Conservation (phyloP, 2,329 filamentous ascomycete genomes). For the Huntiella omanensis region DNA sequence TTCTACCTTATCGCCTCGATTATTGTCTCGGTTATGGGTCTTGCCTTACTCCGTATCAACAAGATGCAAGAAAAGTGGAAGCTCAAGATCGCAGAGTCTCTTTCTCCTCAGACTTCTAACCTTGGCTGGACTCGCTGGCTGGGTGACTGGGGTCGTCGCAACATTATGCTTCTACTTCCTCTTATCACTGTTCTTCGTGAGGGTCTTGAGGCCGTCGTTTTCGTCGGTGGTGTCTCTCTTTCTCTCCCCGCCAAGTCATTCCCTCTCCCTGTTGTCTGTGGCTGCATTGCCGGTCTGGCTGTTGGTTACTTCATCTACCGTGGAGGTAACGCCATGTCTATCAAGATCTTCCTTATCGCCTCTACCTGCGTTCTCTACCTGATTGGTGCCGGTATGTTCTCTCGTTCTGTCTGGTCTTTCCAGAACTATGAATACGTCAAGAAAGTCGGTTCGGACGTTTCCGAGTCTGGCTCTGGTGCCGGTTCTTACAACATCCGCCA, state of each 20-base stretch:
- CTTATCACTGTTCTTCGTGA: conserved; percentile 63
- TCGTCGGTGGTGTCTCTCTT: conserved; percentile 57
- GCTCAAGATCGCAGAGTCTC: conserved; percentile 47
- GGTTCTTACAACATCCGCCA: conserved; percentile 61
- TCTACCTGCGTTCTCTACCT: conserved; percentile 68
- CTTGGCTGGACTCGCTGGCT: conserved; percentile 13
- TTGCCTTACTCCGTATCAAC: conserved; percentile 52
- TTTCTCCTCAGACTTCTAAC: conserved; percentile 18
- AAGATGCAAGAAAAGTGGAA: conserved; percentile 66
- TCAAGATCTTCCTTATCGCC: conserved; percentile 54
- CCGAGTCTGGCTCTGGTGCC: conserved; percentile 34
- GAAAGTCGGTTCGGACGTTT: conserved; percentile 34
- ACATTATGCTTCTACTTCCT: conserved; percentile 59
- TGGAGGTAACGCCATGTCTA: conserved; percentile 17
- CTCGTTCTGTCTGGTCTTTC: conserved; percentile 52
- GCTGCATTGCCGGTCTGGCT: conserved; percentile 39
- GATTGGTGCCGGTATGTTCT: conserved; percentile 64
- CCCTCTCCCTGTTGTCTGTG: conserved; percentile 49
- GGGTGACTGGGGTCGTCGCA: conserved; percentile 44
- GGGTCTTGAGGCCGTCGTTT: conserved; percentile 62
- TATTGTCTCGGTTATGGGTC: conserved; percentile 56
- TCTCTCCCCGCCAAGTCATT: conserved; percentile 49
- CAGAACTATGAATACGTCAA: conserved; percentile 38
- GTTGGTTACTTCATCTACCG: conserved; percentile 52
- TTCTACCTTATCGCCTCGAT: conserved; percentile 49